Evolutionary conservation across 2,329 filamentous ascomycete genomes (phyloP), one percentile per base, ranked within the genome.

Genomic region (Fusarium napiforme): DNA sequence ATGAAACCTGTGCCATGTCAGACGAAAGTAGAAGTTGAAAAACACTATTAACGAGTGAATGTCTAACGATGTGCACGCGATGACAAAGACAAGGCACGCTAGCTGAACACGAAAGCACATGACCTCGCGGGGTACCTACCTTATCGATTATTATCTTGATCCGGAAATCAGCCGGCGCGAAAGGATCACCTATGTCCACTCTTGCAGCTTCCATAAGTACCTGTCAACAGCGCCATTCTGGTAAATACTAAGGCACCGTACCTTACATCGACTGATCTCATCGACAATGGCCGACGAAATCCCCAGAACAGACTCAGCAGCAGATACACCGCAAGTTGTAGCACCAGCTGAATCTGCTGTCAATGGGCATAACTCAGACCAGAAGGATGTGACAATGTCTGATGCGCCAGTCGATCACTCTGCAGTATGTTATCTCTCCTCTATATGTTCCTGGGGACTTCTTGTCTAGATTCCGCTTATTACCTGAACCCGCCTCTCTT

Each of bases 301-400:
- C 16, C 23, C 66, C 18, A 78, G 75, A 52, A 19, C 68, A 37
- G 77, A 79, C 9, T 34, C 70, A 12, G 47, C 61, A 5, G 45
- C 60, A 23, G 79, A 79, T 32, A 43, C 68, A 28, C 69, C 76
- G 10, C 71, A 76, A 60, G 62, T 71, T 34, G 59, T 75, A 18
- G 69, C 74, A 19, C 55, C 74, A 11, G 67, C 73, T 40, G 75
- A 80, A 50, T 69, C 75, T 34, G 56, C 69, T 36, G 56, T 67
- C 40, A 77, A 66, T 71, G 73, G 64, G 46, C 67, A 75, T 23
- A 64, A 69, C 23, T 69, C 71, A 43, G 78, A 77, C 37, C 77
- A 77, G 32, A 82, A 79, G 68, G 85, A 87, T 67, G 72, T 85
- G 40, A 71, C 82, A 5, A 87, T 87, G 85, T 78, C 81, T 15